Evolutionary conservation across 306 rosid species (phyloP).

Genomic region (Sechiopsis laciniata): DNA sequence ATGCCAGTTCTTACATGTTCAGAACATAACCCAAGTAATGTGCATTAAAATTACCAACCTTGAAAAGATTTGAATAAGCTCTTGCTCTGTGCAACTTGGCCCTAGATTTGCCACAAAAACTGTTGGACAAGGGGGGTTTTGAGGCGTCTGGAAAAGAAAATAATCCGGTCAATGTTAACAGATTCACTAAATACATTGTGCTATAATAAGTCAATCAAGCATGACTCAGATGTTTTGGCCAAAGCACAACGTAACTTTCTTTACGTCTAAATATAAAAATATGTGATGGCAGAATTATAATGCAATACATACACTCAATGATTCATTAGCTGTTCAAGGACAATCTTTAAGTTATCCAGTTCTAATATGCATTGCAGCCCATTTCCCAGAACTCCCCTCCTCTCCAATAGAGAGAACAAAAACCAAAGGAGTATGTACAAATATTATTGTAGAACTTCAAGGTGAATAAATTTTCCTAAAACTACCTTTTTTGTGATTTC

Average conservation of each 20-base stretch:
- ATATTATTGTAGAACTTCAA: neutral
- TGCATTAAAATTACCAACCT: conserved; percentile 39
- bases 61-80: conserved; percentile 71
- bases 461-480: neutral
- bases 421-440: neutral
- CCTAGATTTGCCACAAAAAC: conserved; percentile 90
- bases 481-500: too few relatives aligned
- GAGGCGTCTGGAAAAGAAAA: conserved; percentile 40
- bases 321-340: neutral
- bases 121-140: conserved; percentile 70
- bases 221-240: neutral
- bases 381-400: neutral
- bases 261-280: neutral
- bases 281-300: neutral
- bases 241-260: neutral
- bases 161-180: conserved; percentile 31
- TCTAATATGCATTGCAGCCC: too few relatives aligned
- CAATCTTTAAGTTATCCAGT: neutral
- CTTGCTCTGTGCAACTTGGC: conserved; percentile 78
- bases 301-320: conserved; percentile 3
- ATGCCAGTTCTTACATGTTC: conserved; percentile 5
- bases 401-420: neutral
- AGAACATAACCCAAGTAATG: neutral
- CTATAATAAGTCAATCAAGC: neutral
- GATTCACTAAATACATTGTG: neutral